These are phyloP conservation scores for Tardiomyces depauwii DNA, from an alignment of 1,139 yeast species.

Conservation along the genomic window DNA sequence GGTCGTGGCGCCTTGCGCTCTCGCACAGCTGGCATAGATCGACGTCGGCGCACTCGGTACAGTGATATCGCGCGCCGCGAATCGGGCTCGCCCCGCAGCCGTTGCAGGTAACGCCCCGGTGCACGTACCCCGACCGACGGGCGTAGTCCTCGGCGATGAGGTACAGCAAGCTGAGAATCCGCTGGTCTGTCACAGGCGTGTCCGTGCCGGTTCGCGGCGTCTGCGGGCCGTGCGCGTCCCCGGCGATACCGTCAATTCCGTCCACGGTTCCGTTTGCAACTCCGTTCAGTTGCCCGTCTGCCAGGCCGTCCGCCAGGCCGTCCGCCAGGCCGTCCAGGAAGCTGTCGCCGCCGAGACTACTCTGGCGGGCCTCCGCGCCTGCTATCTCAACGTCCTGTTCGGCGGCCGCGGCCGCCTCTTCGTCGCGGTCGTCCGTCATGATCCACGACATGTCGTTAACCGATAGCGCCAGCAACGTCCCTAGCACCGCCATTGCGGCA, in stretches of 20 bases:
- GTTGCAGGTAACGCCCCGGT: conserved; percentile 23
- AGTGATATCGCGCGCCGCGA: conserved; percentile 19
- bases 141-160: conserved; percentile 17
- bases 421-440: not conserved
- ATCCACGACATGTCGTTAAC: too few relatives aligned
- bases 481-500: not conserved
- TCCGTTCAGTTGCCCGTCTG: not conserved
- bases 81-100: conserved; percentile 22
- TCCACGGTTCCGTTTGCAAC: not conserved
- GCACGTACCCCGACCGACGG: conserved; percentile 12
- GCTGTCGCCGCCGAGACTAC: not conserved
- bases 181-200: conserved; percentile 6
- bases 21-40: conserved; percentile 24
- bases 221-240: not conserved
- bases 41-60: conserved; percentile 23
- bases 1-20: conserved; percentile 13
- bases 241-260: not conserved
- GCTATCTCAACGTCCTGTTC: too few relatives aligned
- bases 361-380: too few relatives aligned
- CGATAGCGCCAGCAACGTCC: not conserved
- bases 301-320: not conserved
- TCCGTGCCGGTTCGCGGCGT: not conserved
- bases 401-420: too few relatives aligned
- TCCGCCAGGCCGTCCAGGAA: not conserved
- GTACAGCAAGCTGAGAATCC: conserved; percentile 14